Conservation (phyloP, 2,329 filamentous ascomycete species). For the Rutstroemia sydowiana region DNA sequence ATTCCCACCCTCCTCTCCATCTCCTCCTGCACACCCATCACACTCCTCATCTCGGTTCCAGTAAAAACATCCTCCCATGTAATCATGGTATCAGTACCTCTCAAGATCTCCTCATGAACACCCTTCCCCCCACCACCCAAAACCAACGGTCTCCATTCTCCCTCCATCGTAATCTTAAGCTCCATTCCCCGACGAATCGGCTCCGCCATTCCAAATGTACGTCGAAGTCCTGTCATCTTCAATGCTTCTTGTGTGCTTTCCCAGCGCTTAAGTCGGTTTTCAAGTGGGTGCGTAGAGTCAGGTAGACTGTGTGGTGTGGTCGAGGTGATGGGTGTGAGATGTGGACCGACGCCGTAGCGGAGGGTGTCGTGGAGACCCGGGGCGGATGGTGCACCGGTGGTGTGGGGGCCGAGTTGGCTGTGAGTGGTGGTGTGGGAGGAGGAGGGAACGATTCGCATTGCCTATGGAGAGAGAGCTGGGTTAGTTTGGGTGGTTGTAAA, state of each 20-base stretch:
- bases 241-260: constrained; percentile 78
- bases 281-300: constrained; percentile 76
- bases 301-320: constrained; percentile 30
- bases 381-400: constrained; percentile 74
- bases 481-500: neutral
- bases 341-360: constrained; percentile 71
- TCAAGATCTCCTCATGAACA: constrained; percentile 83
- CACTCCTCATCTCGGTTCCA: constrained; percentile 65
- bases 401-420: constrained; percentile 50
- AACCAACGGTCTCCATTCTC: constrained; percentile 70
- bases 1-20: constrained; percentile 91
- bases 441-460: constrained; percentile 81
- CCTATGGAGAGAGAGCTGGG: constrained; percentile 40
- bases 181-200: constrained; percentile 92
- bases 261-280: constrained; percentile 84
- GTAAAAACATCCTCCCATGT: constrained; percentile 92
- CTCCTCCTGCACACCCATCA: constrained; percentile 77
- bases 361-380: constrained; percentile 92
- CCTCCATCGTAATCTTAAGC: constrained; percentile 74
- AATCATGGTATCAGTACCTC: constrained; percentile 67
- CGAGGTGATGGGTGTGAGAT: constrained; percentile 41
- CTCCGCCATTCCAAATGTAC: constrained; percentile 86
- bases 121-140: constrained; percentile 47
- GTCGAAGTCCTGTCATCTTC: constrained; percentile 82
- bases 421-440: constrained; percentile 58